A percentile compares a stretch with the other conserved stretches of the same genome.
These are phyloP conservation scores for Coniochaeta sp. DNA, from an alignment of 2,329 filamentous ascomycete genomes.

Conservation along the genomic window DNA sequence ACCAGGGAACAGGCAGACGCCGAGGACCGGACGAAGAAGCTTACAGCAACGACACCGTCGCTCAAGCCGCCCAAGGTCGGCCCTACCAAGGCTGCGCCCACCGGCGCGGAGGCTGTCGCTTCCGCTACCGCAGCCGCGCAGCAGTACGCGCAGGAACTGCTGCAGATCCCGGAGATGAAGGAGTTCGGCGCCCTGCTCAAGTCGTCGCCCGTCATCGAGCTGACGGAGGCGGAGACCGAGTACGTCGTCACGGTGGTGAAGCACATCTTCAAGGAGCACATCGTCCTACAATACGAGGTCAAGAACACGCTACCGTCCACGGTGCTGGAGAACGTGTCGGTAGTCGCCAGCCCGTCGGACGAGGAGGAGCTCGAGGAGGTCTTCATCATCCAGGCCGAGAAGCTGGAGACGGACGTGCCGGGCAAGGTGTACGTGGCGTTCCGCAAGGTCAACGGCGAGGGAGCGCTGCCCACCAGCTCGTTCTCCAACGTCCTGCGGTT, in stretches of 20 bases:
- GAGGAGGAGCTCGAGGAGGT: slow-evolving; percentile 83
- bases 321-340: slow-evolving; percentile 80
- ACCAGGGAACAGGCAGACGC: slow-evolving; percentile 93
- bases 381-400: slow-evolving; percentile 85
- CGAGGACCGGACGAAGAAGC: slow-evolving; percentile 94
- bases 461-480: slow-evolving; percentile 66
- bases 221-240: slow-evolving; percentile 95
- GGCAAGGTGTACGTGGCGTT: slow-evolving; percentile 95
- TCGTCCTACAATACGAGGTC: slow-evolving; percentile 93
- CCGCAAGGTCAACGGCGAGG: slow-evolving; percentile 70
- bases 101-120: slow-evolving; percentile 66
- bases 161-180: slow-evolving; percentile 84
- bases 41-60: slow-evolving; percentile 83
- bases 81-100: slow-evolving; percentile 59
- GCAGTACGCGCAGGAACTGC: slow-evolving; percentile 80
- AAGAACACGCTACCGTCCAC: slow-evolving; percentile 95
- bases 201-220: slow-evolving; percentile 75
- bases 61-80: slow-evolving; percentile 86
- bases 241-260: slow-evolving; percentile 93
- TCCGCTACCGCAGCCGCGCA: slow-evolving; percentile 74
- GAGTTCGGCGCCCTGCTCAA: slow-evolving; percentile 88
- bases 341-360: slow-evolving; percentile 71
- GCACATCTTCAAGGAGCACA: slow-evolving; percentile 95
- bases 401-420: slow-evolving; percentile 74
- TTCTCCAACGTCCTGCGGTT: slow-evolving; percentile 96